Evolutionary conservation across 2,329 filamentous ascomycete genomes (phyloP), one percentile per base, ranked within the genome.

Genomic region (Cercospora canescens): DNA sequence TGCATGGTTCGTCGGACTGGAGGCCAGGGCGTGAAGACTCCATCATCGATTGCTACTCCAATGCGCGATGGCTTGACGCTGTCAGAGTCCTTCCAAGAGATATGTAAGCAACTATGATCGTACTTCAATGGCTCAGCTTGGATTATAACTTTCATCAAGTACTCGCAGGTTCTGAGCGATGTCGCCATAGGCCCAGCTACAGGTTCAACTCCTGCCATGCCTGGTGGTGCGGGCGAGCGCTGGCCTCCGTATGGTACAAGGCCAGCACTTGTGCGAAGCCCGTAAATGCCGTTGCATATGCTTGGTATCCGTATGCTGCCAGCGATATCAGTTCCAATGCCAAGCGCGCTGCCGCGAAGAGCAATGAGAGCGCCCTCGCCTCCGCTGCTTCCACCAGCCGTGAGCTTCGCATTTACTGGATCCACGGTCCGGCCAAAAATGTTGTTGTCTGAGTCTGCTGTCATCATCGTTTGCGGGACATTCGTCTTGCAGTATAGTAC

Each of bases 231-330:
- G 77, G 58, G 58, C 12, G 30, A 41, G 14, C 54, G 62, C 81
- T 76, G 37, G 83, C 63, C 39, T 84, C 59, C 69, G 34, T 69
- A 70, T 14, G 70, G 68, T 8, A 72, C 45, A 4, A 70, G 32
- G 26, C 60, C 37, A 1, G 45, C 52, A 18, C 58, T 70, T 1
- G 70, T 67, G 14, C 62, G 54, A 11, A 64, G 55, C 11, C 75
- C 75, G 55, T 73, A 76, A 16, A 76, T 73, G 11, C 75, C 76
- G 60, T 79, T 78, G 79, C 94, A 94, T 72, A 96, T 93, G 64
- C 96, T 91, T 77, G 91, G 94, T 76, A 97, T 96, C 72, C 89
- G 88, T 74, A 96, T 89, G 63, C 79, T 82, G 2, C 84, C 84
- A 1, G 82, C 84, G 52, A 90, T 82, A 76, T 90, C 88, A 0